phyloP scores from a whole-genome alignment of 208 protist species.

The Angomonas deanei region DNA sequence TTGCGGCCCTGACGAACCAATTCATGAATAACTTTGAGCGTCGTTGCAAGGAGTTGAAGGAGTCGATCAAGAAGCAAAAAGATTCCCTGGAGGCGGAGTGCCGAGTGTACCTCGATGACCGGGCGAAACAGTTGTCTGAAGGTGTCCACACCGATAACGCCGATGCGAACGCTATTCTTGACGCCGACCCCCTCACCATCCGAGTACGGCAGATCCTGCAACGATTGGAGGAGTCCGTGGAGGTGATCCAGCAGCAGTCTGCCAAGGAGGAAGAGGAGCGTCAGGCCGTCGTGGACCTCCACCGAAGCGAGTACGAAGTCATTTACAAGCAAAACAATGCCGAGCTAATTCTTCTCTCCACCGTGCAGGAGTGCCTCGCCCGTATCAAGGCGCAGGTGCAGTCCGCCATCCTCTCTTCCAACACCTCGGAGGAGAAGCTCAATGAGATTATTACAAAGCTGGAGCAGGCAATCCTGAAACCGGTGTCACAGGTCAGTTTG shows the following conservation, averaged over 20 bases:
- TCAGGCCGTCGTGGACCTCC: constrained; percentile 14
- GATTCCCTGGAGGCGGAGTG: constrained; percentile 35
- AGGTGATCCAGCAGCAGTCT: constrained; percentile 27
- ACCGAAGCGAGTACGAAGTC: constrained; percentile 14
- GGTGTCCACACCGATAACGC: constrained; percentile 16
- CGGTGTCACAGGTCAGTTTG: constrained; percentile 16
- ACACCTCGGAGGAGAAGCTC: constrained; percentile 43
- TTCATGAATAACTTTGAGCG: constrained; percentile 37
- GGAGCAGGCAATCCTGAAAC: constrained; percentile 15
- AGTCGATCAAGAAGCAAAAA: constrained; percentile 28
- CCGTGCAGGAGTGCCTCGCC: constrained; percentile 54
- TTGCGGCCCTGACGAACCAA: constrained; percentile 30
- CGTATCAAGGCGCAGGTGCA: constrained; percentile 69
- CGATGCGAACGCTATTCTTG: constrained; percentile 11
- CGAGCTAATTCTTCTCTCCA: constrained; percentile 51
- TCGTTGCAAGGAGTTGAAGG: constrained; percentile 23
- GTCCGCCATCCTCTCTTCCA: constrained; percentile 40
- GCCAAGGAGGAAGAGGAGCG: constrained; percentile 18
- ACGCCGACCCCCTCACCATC: constrained; percentile 17
- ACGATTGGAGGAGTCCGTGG: constrained; percentile 12
- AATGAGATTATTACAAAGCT: constrained; percentile 14
- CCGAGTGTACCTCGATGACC: constrained; percentile 28
- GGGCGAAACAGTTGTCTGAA: constrained; percentile 23
- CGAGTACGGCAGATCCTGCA: constrained; percentile 24
- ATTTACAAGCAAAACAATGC: constrained; percentile 45